Evolutionary conservation across 139 green algal species (phyloP).

Genomic region (Chlorella vulgaris): DNA sequence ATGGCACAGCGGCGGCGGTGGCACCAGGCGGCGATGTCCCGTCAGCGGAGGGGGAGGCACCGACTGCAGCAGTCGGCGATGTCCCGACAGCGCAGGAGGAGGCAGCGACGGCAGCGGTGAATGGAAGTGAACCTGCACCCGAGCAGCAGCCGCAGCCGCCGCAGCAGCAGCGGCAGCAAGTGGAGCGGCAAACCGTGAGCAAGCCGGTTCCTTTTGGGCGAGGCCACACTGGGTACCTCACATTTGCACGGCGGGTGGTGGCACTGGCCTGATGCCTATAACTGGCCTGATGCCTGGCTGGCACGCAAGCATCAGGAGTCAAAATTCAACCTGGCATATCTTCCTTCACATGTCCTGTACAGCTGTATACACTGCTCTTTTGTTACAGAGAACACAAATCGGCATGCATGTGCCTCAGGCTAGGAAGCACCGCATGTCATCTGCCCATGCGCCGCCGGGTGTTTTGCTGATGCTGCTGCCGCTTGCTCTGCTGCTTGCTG

Average conservation of each 20-base stretch:
- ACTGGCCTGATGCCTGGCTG: neutral
- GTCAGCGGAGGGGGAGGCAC: no score
- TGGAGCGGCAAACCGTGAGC: conserved; percentile 22
- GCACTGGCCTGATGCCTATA: neutral
- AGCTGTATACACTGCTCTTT: no score
- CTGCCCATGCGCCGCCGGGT: neutral
- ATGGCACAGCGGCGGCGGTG: neutral
- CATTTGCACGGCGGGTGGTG: conserved; percentile 80
- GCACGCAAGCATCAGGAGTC: no score
- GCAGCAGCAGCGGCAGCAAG: conserved; percentile 36
- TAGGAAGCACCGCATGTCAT: no score
- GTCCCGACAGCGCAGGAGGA: no score
- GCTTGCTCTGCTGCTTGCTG: neutral
- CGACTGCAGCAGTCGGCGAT: no score
- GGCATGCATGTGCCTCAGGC: neutral
- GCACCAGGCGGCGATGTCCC: no score
- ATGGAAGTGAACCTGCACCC: neutral
- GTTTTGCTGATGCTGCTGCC: neutral
- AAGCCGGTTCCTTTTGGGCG: conserved; percentile 64
- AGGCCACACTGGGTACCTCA: conserved; percentile 91
- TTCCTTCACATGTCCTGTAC: neutral
- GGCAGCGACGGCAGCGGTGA: neutral
- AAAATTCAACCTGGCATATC: neutral
- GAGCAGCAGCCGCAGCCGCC: neutral
- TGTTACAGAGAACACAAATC: no score